Base-by-base conservation (phyloP, 352 stramenopile species). In the Phytophthora lateralis region DNA sequence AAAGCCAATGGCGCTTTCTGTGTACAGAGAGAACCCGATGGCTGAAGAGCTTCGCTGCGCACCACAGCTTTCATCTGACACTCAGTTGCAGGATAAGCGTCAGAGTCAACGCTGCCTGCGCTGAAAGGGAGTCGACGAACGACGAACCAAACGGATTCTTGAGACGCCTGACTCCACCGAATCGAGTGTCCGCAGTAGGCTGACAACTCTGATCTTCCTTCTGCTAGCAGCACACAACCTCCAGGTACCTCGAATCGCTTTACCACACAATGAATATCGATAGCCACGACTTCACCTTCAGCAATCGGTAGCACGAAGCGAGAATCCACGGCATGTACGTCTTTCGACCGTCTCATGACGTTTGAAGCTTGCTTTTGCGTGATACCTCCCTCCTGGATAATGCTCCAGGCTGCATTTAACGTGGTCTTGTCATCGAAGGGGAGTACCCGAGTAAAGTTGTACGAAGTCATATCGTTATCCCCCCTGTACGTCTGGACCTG, bases 111-210 rank as follows among this genome's bases (percentile, higher is more conserved):
- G 6, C 11, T 32, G 6, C n/a, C 12, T 34, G 3, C 24, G 12
- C 2, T 17, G 14, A 53, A 18, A 32, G 53, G 34, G 34, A 39
- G 42, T 43, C 34, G n/a, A 1, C 15, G 20, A 39, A 44, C 8
- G 7, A 52, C 32, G 37, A 17, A 24, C 42, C 53, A 60, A 32
- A 42, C 10, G 6, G 51, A 48, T 35, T 58, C 51, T n/a, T 24
- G 27, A 32, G 51, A 58, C 39, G 20, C 4, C 3, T 46, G 37
- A 1, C 27, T 30, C 51, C 51, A 50, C 10, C 32, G 2, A 41
- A 14, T 10, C 26, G 27, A 30, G 7, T 15, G 9, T 17, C 34
- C 35, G n/a, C 32, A 37, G n/a, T 47, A 17, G 9, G 37, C 21
- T 48, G 37, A 37, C 49, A 21, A 48, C 37, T 57, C 35, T 11